Percentiles rank a stretch among this genome's conserved stretches.
These are phyloP conservation scores for Cicer chorassanicum DNA, from an alignment of 306 rosid species.

Conservation along the genomic window DNA sequence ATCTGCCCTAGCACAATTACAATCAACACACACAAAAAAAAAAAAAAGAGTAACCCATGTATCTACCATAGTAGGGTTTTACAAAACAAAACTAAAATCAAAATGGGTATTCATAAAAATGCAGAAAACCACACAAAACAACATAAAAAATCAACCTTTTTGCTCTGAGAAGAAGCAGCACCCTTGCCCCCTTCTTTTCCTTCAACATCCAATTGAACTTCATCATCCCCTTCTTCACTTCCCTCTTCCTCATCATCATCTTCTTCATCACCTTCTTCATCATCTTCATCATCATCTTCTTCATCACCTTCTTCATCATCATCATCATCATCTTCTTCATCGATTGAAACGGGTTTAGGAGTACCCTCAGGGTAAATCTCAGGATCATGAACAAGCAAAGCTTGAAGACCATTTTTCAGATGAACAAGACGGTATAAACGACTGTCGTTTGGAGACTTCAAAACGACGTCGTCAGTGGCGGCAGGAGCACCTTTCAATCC, in stretches of 20 bases:
- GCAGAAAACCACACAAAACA: background rate
- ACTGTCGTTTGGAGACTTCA: conserved; percentile 81
- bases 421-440: conserved; percentile 66
- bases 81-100: background rate
- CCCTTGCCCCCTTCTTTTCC: conserved; percentile 51
- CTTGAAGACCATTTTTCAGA: conserved; percentile 78
- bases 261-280: conserved; percentile 23
- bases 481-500: conserved; percentile 39
- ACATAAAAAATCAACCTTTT: conserved; percentile 63
- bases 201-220: conserved; percentile 35
- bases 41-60: background rate
- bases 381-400: conserved; percentile 89
- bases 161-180: conserved; percentile 70
- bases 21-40: background rate
- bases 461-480: conserved; percentile 59
- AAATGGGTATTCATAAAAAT: conserved; percentile 30
- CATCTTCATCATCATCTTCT: background rate
- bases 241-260: conserved; percentile 47
- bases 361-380: conserved; percentile 78
- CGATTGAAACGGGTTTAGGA: conserved; percentile 41
- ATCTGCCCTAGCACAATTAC: conserved; percentile 5
- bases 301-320: conserved; percentile 18
- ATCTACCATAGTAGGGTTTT: background rate
- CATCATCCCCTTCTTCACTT: conserved; percentile 48
- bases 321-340: conserved; percentile 46